Percentiles rank a stretch among this genome's conserved stretches.
These are phyloP conservation scores for Neurospora terricola DNA, from an alignment of 495 filamentous ascomycete species.

Conservation along the genomic window DNA sequence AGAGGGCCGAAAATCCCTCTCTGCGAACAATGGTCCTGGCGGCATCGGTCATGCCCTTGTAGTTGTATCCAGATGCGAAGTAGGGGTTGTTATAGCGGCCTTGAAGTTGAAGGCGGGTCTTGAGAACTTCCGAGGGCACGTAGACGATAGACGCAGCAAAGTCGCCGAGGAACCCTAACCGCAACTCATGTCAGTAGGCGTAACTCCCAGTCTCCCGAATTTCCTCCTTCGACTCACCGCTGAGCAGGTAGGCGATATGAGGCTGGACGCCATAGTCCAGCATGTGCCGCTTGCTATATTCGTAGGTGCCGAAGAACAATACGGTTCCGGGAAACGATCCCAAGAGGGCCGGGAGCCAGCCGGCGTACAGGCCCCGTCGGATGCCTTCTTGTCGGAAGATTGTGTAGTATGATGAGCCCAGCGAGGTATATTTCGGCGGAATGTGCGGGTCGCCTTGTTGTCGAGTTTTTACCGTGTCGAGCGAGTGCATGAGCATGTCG, in stretches of 20 bases:
- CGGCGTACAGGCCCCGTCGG: conserved; percentile 80
- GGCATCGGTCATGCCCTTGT: conserved; percentile 69
- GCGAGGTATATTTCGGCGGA: conserved; percentile 82
- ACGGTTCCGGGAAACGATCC: conserved; percentile 92
- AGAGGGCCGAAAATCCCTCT: conserved; percentile 78
- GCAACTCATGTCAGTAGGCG: conserved; percentile 13
- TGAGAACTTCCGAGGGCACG: conserved; percentile 92
- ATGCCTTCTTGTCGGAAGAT: conserved; percentile 91
- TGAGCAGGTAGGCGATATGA: conserved; percentile 72
- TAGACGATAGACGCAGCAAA: conserved; percentile 86
- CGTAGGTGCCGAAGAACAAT: conserved; percentile 92
- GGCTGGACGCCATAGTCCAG: conserved; percentile 71
- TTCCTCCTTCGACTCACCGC: conserved; percentile 41
- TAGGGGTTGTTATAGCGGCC: conserved; percentile 90
- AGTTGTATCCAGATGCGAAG: conserved; percentile 91
- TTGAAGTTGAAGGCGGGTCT: conserved; percentile 89
- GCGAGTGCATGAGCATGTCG: conserved; percentile 96
- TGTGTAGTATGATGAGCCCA: conserved; percentile 79
- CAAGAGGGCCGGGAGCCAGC: conserved; percentile 77
- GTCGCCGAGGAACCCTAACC: conserved; percentile 75
- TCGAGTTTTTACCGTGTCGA: conserved; percentile 98
- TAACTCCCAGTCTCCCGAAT: background rate
- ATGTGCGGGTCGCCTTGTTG: conserved; percentile 92
- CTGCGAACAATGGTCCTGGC: conserved; percentile 68
- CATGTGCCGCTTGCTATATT: conserved; percentile 85